These are phyloP conservation scores for Canavalia gladiata DNA, from an alignment of 306 rosid species.

Conservation along the genomic window DNA sequence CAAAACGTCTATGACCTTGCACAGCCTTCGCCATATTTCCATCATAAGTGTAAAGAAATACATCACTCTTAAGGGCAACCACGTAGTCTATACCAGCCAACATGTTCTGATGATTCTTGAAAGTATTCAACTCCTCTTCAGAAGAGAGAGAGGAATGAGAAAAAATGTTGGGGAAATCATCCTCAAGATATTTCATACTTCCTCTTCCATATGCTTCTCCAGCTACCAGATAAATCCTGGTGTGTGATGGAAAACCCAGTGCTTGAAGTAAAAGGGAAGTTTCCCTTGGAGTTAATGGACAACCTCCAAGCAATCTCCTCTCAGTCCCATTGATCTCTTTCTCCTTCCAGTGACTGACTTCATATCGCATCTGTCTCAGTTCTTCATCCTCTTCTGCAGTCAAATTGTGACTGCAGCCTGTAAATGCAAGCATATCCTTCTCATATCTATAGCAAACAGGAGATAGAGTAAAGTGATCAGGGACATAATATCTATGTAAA, in stretches of 20 bases:
- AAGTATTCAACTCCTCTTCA: conserved; percentile 78
- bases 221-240: conserved; percentile 90
- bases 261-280: conserved; percentile 90
- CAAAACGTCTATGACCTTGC: conserved; percentile 96
- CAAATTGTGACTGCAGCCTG: conserved; percentile 96
- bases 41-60: conserved; percentile 86
- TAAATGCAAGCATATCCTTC: conserved; percentile 99
- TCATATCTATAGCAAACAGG: conserved; percentile 71
- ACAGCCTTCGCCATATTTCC: conserved; percentile 99
- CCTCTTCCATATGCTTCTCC: conserved; percentile 93
- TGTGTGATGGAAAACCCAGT: conserved; percentile 78
- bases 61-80: conserved; percentile 91
- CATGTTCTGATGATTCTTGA: conserved; percentile 93
- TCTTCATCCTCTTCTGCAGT: conserved; percentile 85
- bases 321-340: conserved; percentile 95
- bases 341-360: conserved; percentile 98
- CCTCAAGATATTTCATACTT: conserved; percentile 88
- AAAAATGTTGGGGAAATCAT: conserved; percentile 84
- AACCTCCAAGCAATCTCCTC: conserved; percentile 95
- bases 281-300: conserved; percentile 96
- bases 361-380: conserved; percentile 84
- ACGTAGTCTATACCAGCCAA: conserved; percentile 96
- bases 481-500: conserved; percentile 32
- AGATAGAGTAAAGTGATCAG: conserved; percentile 21
- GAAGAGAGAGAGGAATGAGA: conserved; percentile 85